These are phyloP conservation scores for Yamadazyma triangularis DNA, from an alignment of 1,139 yeast species.

Conservation along the genomic window DNA sequence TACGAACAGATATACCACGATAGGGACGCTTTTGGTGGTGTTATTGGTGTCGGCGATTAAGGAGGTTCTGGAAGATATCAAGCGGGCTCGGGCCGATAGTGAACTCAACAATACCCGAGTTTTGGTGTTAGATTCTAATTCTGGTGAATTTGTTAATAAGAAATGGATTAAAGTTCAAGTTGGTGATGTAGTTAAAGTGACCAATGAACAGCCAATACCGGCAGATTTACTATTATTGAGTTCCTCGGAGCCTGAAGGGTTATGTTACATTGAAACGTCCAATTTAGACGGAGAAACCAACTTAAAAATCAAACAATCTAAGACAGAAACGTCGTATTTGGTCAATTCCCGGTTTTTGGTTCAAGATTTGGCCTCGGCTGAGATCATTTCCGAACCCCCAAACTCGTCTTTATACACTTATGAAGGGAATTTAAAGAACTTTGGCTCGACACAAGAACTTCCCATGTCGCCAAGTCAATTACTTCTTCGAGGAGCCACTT, in stretches of 20 bases:
- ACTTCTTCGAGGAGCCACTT: conserved; percentile 89
- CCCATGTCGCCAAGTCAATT: conserved; percentile 89
- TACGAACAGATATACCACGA: conserved; percentile 92
- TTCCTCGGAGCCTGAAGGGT: conserved; percentile 96
- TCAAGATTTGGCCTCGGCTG: conserved; percentile 26
- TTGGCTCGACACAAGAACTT: conserved; percentile 49
- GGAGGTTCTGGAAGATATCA: conserved; percentile 86
- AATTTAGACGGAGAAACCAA: conserved; percentile 98
- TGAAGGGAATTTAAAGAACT: conserved; percentile 71
- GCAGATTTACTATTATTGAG: conserved; percentile 84
- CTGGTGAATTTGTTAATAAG: conserved; percentile 58
- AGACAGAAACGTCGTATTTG: conserved; percentile 68
- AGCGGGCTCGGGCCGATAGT: conserved; percentile 82
- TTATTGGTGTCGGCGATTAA: conserved; percentile 87
- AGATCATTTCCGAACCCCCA: conserved; percentile 82
- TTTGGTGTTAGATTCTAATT: conserved; percentile 56
- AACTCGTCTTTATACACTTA: conserved; percentile 92
- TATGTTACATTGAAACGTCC: conserved; percentile 96
- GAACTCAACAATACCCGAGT: conserved; percentile 81
- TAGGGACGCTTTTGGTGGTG: conserved; percentile 83
- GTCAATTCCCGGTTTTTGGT: conserved; percentile 65
- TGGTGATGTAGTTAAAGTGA: conserved; percentile 85
- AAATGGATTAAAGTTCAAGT: conserved; percentile 88
- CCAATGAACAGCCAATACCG: conserved; percentile 88
- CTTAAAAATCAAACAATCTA: conserved; percentile 87